A percentile compares a stretch with the other conserved stretches of the same genome.
phyloP scores from a whole-genome alignment of 805 yeast species.

The Lipomyces kockii region DNA sequence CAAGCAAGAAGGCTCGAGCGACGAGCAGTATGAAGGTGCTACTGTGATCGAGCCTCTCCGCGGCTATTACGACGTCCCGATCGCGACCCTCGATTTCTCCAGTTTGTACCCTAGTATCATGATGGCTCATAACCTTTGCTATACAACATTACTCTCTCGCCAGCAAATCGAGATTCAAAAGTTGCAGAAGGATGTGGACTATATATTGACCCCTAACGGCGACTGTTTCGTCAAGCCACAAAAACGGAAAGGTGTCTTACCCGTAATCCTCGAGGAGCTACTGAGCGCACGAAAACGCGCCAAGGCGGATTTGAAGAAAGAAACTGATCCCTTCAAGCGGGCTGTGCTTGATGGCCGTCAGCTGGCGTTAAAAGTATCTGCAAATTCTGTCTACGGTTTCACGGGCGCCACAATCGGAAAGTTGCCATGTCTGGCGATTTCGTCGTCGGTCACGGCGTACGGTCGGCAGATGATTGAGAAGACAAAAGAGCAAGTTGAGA shows the following conservation, averaged over 20 bases:
- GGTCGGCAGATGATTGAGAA: slow-evolving; percentile 97
- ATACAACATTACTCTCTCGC: slow-evolving; percentile 80
- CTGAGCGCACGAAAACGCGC: slow-evolving; percentile 92
- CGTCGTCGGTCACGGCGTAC: slow-evolving; percentile 92
- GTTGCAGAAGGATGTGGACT: slow-evolving; percentile 73
- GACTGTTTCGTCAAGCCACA: slow-evolving; percentile 80
- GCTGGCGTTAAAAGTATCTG: slow-evolving; percentile 92
- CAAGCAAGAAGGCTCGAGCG: slow-evolving; percentile 75
- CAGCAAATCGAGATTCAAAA: slow-evolving; percentile 61
- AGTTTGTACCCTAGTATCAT: slow-evolving; percentile 96
- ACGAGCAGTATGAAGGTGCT: slow-evolving; percentile 97
- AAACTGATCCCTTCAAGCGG: slow-evolving; percentile 89
- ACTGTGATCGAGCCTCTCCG: slow-evolving; percentile 96
- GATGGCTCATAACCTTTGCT: slow-evolving; percentile 98
- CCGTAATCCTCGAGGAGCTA: slow-evolving; percentile 87
- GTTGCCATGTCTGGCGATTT: slow-evolving; percentile 93
- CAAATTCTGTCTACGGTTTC: slow-evolving; percentile 97
- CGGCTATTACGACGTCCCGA: slow-evolving; percentile 96
- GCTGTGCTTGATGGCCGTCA: slow-evolving; percentile 97
- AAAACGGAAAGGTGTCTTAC: slow-evolving; percentile 81
- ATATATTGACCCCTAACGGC: slow-evolving; percentile 86
- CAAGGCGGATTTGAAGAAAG: slow-evolving; percentile 84
- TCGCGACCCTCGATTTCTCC: slow-evolving; percentile 96
- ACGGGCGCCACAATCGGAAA: slow-evolving; percentile 99
- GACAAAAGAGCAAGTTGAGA: slow-evolving; percentile 82